Percentiles rank a stretch among this genome's conserved stretches.
Evolutionary conservation across 345 rosid species (phyloP).

Genomic region (Lumnitzera littorea): DNA sequence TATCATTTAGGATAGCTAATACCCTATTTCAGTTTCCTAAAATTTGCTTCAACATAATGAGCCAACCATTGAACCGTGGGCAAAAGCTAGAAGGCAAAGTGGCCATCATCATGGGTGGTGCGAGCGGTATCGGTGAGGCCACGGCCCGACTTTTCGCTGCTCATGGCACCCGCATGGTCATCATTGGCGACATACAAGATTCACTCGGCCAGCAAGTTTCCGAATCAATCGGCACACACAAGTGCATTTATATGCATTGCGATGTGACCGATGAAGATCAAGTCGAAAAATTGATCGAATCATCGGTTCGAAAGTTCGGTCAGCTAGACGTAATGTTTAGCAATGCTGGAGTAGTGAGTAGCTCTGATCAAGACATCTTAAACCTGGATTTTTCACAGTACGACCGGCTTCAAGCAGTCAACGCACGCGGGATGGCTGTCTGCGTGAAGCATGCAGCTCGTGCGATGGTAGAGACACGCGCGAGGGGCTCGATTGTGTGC

Average conservation of each 20-base stretch:
- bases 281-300: slow-evolving; percentile 11
- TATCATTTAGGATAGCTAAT: too few species aligned
- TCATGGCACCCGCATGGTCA: slow-evolving; percentile 8
- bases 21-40: too few species aligned
- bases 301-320: slow-evolving; percentile 12
- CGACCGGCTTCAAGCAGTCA: slow-evolving; percentile 17
- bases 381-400: slow-evolving; percentile 9
- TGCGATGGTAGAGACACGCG: slow-evolving; percentile 18
- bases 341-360: slow-evolving; percentile 16
- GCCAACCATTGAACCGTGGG: too few species aligned
- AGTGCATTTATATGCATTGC: slow-evolving; percentile 15
- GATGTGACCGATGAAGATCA: slow-evolving; percentile 24
- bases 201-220: slow-evolving; percentile 15
- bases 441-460: slow-evolving; percentile 25
- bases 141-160: slow-evolving; percentile 7
- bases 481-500: slow-evolving; percentile 25
- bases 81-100: slow-evolving; percentile 2
- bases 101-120: slow-evolving; percentile 22
- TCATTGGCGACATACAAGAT: slow-evolving; percentile 21
- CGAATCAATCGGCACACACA: slow-evolving; percentile 5
- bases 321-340: slow-evolving; percentile 27
- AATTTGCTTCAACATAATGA: too few species aligned
- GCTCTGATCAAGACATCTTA: slow-evolving; percentile 10
- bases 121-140: slow-evolving; percentile 16
- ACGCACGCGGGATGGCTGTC: slow-evolving; percentile 16